Percentiles rank a stretch among this genome's conserved stretches.
phyloP scores from a whole-genome alignment of 2,329 filamentous ascomycete genomes.

The Diaporthe eres region DNA sequence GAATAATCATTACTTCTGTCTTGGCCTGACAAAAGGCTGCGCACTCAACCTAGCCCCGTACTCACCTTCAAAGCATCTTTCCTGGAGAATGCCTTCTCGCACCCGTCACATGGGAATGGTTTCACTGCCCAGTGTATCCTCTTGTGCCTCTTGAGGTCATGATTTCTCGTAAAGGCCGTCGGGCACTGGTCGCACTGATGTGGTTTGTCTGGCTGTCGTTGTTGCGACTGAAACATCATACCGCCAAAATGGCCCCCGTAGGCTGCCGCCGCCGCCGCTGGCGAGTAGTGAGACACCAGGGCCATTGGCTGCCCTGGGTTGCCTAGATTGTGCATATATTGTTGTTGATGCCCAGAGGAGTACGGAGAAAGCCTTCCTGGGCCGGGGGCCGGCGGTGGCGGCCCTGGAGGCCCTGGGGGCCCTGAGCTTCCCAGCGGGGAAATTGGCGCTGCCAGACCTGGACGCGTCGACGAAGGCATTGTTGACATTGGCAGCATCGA shows the following conservation, averaged over 20 bases:
- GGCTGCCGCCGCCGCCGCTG: slow-evolving; percentile 51
- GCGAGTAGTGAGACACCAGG: slow-evolving; percentile 62
- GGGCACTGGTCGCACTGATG: slow-evolving; percentile 96
- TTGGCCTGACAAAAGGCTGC: not conserved
- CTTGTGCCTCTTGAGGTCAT: slow-evolving; percentile 96
- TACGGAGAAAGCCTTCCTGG: slow-evolving; percentile 40
- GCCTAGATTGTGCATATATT: slow-evolving; percentile 79
- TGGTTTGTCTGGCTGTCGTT: slow-evolving; percentile 79
- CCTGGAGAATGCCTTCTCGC: slow-evolving; percentile 96
- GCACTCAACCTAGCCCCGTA: slow-evolving; percentile 39
- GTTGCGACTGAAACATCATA: slow-evolving; percentile 60
- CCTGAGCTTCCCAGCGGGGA: slow-evolving; percentile 39
- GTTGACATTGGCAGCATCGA: slow-evolving; percentile 41
- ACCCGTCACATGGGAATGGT: slow-evolving; percentile 91
- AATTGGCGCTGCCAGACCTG: slow-evolving; percentile 63
- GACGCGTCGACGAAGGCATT: slow-evolving; percentile 36
- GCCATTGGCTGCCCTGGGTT: slow-evolving; percentile 81
- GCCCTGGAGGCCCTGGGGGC: slow-evolving; percentile 14
- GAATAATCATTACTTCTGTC: too few relatives aligned
- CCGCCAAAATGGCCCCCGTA: slow-evolving; percentile 45
- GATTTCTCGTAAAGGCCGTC: slow-evolving; percentile 95
- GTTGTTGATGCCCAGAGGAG: slow-evolving; percentile 61
- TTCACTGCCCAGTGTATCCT: slow-evolving; percentile 95
- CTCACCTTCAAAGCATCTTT: slow-evolving; percentile 97
- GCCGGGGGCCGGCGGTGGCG: slow-evolving; percentile 18